Base-by-base conservation (phyloP, 225 moss, liverwort and hornwort genomes). In the Marchantia polymorpha region DNA sequence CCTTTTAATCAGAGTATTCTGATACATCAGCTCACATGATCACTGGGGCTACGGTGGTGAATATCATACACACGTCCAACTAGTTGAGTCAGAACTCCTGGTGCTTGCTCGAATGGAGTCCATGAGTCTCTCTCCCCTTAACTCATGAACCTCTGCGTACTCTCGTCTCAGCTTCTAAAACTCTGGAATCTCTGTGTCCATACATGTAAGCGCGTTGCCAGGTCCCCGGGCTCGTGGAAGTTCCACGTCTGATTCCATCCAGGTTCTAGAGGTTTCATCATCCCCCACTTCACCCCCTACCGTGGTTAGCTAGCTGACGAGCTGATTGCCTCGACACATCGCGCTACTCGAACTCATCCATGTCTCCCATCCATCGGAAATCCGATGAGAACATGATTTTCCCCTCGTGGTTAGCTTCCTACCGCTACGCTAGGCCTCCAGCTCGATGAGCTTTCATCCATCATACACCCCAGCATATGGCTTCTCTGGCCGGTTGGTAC, bases 191-290 rank as follows among this genome's bases (percentile, higher is more conserved):
- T 8, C 48, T 72, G 6, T 51, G 51, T 47, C 47, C 72, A 72
- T 51, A 0, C 72, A 52, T 52, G 23, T 50, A 72, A 72, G 3
- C 72, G 72, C 72, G 72, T 72, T 72, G 72, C 50, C 72, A 72
- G 31, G 72, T 72, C 25, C 12, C n/a, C 48, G 10, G 47, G 20
- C 49, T 72, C 51, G 51, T 52, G 49, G 6, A 47, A 72, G 72
- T 19, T 19, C 23, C 72, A 48, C 52, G 51, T 13, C 72, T 69
- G 68, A 46, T 50, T 50, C 72, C 47, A 72, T 72, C 51, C 72
- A 51, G 50, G 3, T n/a, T 23, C 7, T 23, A 51, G 8, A 52
- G n/a, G 17, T 23, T 52, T 52, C 51, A 72, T 72, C 72, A 69
- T 69, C 68, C 7, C 0, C 13, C 66, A 2, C 27, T 29, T 69